Evolutionary conservation across 1,139 yeast genomes (phyloP).

Genomic region (Zygoascus meyerae): DNA sequence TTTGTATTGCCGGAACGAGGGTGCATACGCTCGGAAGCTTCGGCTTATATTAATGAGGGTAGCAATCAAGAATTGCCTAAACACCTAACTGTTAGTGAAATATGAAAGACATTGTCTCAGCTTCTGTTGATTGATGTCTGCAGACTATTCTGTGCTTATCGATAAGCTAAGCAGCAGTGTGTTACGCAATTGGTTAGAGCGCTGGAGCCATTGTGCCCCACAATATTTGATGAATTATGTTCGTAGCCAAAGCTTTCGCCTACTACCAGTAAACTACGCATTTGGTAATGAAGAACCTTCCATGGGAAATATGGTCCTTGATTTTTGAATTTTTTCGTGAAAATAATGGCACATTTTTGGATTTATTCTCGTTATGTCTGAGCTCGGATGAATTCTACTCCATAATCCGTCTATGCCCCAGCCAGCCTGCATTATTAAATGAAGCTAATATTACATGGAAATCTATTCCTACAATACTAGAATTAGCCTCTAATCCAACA

Average conservation of each 20-base stretch:
- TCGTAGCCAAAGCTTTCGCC: too few species aligned
- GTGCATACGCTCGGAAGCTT: too few species aligned
- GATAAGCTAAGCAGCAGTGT: too few species aligned
- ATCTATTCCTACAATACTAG: conserved; percentile 1
- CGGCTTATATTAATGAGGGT: too few species aligned
- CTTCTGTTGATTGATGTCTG: too few species aligned
- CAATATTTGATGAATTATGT: neutral
- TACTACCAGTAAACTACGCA: neutral
- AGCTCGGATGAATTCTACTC: neutral
- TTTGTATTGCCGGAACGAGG: too few species aligned
- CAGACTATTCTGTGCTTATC: too few species aligned
- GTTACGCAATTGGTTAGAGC: too few species aligned
- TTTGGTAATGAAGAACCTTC: conserved; percentile 1
- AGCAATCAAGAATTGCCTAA: too few species aligned
- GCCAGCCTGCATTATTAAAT: neutral
- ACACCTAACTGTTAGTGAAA: too few species aligned
- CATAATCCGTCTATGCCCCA: conserved; percentile 3
- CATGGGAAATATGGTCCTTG: conserved; percentile 8
- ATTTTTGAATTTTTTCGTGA: conserved; percentile 3
- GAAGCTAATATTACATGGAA: conserved; percentile 3
- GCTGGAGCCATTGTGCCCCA: neutral
- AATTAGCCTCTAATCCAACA: neutral
- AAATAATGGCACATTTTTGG: neutral
- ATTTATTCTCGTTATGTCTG: neutral
- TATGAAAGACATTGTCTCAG: too few species aligned